Evolutionary conservation across 345 rosid species (phyloP).

Genomic region (Gossypium turneri): DNA sequence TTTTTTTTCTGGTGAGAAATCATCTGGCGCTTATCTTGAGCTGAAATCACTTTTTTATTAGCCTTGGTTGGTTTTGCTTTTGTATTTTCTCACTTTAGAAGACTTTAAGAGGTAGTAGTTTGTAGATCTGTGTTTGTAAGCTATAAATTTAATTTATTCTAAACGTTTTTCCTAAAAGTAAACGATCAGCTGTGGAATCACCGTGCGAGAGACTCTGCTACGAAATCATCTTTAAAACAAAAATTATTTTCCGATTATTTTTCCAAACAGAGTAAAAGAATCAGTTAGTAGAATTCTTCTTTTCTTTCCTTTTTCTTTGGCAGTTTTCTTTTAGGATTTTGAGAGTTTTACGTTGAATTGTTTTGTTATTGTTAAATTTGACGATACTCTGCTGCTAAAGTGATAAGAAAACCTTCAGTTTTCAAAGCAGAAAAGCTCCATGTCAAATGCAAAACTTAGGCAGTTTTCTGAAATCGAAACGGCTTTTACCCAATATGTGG

Average conservation of each 20-base stretch:
- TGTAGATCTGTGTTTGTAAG: constrained; percentile 19
- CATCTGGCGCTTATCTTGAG: neutral
- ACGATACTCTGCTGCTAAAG: neutral
- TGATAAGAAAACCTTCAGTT: neutral
- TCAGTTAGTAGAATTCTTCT: neutral
- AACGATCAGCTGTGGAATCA: neutral
- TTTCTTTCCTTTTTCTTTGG: neutral
- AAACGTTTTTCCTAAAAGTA: neutral
- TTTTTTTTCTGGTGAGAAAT: neutral
- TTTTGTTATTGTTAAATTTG: neutral
- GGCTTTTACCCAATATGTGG: neutral
- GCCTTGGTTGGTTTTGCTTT: neutral
- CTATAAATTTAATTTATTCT: neutral
- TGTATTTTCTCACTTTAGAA: neutral
- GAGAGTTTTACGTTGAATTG: neutral
- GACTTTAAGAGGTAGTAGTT: neutral
- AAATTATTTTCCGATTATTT: neutral
- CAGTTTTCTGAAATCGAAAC: neutral
- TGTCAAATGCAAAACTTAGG: neutral
- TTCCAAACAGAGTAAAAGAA: neutral
- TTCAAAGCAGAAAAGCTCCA: neutral
- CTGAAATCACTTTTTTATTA: neutral
- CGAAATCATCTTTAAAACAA: neutral
- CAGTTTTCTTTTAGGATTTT: neutral
- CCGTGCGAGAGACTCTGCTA: neutral